Percentiles rank a stretch among this genome's conserved stretches.
Evolutionary conservation across 140 eudicot genomes (phyloP).

Genomic region (Erigeron philadelphicus): DNA sequence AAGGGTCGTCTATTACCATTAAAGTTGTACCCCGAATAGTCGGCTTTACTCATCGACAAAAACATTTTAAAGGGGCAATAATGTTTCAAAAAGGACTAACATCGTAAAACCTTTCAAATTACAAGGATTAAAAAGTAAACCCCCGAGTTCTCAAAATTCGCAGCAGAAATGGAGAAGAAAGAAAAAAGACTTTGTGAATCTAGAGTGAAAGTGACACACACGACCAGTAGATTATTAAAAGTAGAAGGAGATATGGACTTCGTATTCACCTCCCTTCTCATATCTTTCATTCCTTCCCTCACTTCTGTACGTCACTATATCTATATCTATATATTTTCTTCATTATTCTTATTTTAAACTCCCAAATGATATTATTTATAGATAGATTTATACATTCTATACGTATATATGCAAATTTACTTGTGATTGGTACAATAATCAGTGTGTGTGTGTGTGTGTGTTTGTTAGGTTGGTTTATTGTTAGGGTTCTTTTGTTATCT

Average conservation of each 20-base stretch:
- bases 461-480: constrained; percentile 51
- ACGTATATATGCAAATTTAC: not conserved
- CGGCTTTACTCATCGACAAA: too few species aligned
- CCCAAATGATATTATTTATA: not conserved
- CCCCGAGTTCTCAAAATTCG: not conserved
- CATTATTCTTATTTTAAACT: not conserved
- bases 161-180: constrained; percentile 20
- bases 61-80: too few species aligned
- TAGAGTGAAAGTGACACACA: constrained; percentile 19
- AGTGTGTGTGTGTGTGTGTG: not conserved
- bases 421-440: not conserved
- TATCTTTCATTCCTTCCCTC: constrained; percentile 53
- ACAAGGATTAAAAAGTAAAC: not conserved
- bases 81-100: constrained; percentile 17
- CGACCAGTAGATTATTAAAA: not conserved
- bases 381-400: not conserved
- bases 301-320: constrained; percentile 51
- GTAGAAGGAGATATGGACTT: constrained; percentile 43
- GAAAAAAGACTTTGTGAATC: not conserved
- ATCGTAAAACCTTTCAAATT: not conserved
- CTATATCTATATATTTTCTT: not conserved
- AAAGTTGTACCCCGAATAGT: too few species aligned
- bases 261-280: constrained; percentile 25
- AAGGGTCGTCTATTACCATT: too few species aligned
- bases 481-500: constrained; percentile 58